Evolutionary conservation across 192 early-diverging fungal genomes (phyloP).

Genomic region (Coemansia sp.): DNA sequence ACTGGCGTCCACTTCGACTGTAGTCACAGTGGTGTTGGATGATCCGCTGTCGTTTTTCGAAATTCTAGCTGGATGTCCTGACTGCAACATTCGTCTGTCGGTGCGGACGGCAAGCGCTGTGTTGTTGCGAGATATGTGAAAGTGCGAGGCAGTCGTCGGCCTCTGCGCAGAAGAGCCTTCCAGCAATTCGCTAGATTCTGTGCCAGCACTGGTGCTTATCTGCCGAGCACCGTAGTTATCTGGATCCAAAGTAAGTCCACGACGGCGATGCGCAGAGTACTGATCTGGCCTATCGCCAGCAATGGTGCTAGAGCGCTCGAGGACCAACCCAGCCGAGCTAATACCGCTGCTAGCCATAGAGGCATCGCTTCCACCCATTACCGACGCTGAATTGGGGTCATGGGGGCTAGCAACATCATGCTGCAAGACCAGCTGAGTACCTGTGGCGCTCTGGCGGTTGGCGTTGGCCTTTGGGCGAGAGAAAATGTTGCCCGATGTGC

Average conservation of each 20-base stretch:
- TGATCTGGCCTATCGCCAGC: conserved; percentile 6
- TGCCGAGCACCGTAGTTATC: conserved; percentile 25
- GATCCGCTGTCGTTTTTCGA: conserved; percentile 34
- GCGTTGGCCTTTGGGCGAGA: conserved; percentile 21
- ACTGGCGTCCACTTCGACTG: conserved; percentile 30
- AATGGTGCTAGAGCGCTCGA: conserved; percentile 20
- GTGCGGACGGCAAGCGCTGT: conserved; percentile 20
- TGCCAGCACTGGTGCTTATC: conserved; percentile 9
- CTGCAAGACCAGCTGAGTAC: conserved; percentile 4
- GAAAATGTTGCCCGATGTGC: conserved; percentile 35
- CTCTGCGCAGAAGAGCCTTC: conserved; percentile 7
- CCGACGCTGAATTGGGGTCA: neutral
- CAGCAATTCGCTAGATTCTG: neutral
- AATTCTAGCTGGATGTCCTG: conserved; percentile 11
- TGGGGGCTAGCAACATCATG: neutral
- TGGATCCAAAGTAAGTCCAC: conserved; percentile 46
- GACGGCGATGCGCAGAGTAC: conserved; percentile 24
- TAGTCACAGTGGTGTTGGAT: conserved; percentile 28
- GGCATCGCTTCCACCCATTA: neutral
- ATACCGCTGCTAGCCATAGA: conserved; percentile 14
- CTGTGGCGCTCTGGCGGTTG: conserved; percentile 19
- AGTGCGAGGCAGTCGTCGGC: conserved; percentile 28
- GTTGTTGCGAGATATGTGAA: conserved; percentile 36
- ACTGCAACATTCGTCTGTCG: conserved; percentile 3
- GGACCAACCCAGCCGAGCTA: conserved; percentile 36